Evolutionary conservation across 192 early-diverging fungal species (phyloP).

Genomic region (Linnemannia schmuckeri): DNA sequence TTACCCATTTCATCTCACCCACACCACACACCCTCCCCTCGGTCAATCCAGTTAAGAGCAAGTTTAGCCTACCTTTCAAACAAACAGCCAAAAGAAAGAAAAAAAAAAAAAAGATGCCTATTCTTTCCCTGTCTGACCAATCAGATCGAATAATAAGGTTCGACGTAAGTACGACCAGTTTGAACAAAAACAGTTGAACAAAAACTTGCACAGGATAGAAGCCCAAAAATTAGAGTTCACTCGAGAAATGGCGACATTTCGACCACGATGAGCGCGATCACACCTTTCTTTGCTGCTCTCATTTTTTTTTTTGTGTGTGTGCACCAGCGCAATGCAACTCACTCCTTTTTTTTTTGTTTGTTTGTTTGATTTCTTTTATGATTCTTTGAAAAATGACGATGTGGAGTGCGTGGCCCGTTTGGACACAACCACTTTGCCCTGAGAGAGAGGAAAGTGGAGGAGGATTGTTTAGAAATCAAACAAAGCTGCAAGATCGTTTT

Average conservation of each 20-base stretch:
- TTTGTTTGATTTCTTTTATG: too few relatives aligned
- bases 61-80: not conserved
- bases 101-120: not conserved
- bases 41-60: not conserved
- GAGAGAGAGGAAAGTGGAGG: too few relatives aligned
- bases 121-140: not conserved
- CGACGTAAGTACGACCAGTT: not conserved
- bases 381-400: too few relatives aligned
- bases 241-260: slow-evolving; percentile 54
- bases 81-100: not conserved
- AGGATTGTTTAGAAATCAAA: too few relatives aligned
- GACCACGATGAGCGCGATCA: slow-evolving; percentile 24
- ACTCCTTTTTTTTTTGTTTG: too few relatives aligned
- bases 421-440: too few relatives aligned
- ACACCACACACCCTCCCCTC: not conserved
- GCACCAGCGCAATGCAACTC: too few relatives aligned
- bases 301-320: not conserved
- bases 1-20: not conserved
- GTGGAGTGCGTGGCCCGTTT: too few relatives aligned
- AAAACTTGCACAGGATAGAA: too few relatives aligned
- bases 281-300: not conserved
- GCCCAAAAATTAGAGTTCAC: not conserved
- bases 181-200: too few relatives aligned
- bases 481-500: too few relatives aligned
- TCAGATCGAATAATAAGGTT: slow-evolving; percentile 11